Conservation (phyloP, 1,284 basidiomycete species). For the Cryptococcus floricola region DNA sequence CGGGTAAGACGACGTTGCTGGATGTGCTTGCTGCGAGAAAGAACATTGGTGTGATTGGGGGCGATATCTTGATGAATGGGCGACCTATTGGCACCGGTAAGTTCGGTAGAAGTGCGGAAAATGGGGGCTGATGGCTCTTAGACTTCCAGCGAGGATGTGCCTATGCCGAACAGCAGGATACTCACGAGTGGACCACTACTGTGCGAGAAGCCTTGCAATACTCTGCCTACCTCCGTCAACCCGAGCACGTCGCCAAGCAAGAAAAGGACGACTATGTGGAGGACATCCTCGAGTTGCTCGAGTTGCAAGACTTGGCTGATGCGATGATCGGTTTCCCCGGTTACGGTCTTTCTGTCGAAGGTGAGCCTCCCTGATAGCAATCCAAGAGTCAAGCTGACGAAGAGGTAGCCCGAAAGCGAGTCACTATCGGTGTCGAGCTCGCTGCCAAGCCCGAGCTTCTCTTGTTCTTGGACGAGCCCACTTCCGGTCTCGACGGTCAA, state of each 20-base stretch:
- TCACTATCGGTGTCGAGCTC: constrained; percentile 61
- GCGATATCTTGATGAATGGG: constrained; percentile 55
- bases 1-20: constrained; percentile 56
- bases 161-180: constrained; percentile 73
- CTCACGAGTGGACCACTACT: constrained; percentile 75
- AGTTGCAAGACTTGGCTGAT: constrained; percentile 54
- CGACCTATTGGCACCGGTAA: constrained; percentile 47
- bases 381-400: background rate
- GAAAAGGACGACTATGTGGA: constrained; percentile 57
- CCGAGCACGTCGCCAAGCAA: constrained; percentile 50
- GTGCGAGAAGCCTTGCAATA: constrained; percentile 59
- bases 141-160: constrained; percentile 53
- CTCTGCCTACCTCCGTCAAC: constrained; percentile 59
- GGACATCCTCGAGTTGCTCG: constrained; percentile 55
- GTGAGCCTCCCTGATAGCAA: background rate
- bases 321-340: constrained; percentile 52
- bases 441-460: constrained; percentile 58
- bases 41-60: constrained; percentile 54
- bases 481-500: constrained; percentile 58
- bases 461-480: constrained; percentile 57
- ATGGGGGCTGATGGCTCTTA: constrained; percentile 18
- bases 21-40: constrained; percentile 57
- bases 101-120: background rate
- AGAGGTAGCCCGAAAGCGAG: constrained; percentile 54
- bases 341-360: constrained; percentile 54